A percentile compares a stretch with the other conserved stretches of the same genome.
Conservation (phyloP, 345 rosid genomes). For the Combretum micranthum region DNA sequence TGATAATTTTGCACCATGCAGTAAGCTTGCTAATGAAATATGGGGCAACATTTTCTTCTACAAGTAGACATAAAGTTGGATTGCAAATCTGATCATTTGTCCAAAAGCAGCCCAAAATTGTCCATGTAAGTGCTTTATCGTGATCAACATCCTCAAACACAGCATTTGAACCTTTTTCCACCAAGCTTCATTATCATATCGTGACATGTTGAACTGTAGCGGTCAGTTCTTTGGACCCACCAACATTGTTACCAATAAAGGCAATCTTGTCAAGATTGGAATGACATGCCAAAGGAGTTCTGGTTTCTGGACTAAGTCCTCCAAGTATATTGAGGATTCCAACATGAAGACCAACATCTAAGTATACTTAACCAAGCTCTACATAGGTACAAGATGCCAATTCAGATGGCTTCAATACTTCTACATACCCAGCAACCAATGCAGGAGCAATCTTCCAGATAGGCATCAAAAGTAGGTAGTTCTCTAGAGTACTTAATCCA, state of each 20-base stretch:
- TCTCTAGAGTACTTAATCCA: constrained; percentile 96
- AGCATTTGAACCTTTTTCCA: constrained; percentile 90
- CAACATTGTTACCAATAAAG: constrained; percentile 86
- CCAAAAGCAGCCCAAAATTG: constrained; percentile 86
- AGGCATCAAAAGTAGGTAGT: constrained; percentile 89
- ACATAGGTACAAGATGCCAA: constrained; percentile 90
- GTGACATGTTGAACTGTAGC: constrained; percentile 78
- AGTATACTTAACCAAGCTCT: constrained; percentile 90
- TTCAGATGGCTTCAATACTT: constrained; percentile 88
- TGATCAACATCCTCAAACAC: constrained; percentile 91
- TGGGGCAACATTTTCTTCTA: constrained; percentile 72
- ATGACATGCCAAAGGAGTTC: constrained; percentile 92
- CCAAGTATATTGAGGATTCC: constrained; percentile 89
- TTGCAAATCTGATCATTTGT: constrained; percentile 97
- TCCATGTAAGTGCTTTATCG: constrained; percentile 93
- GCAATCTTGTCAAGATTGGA: constrained; percentile 90
- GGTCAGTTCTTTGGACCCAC: constrained; percentile 78
- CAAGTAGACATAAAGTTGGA: constrained; percentile 91
- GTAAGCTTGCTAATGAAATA: constrained; percentile 65
- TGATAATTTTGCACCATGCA: constrained; percentile 69
- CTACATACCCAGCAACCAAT: constrained; percentile 92
- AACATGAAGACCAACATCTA: constrained; percentile 86
- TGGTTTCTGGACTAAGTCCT: constrained; percentile 94
- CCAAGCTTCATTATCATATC: constrained; percentile 94
- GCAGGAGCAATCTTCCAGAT: constrained; percentile 98